Base-by-base conservation (phyloP, 805 yeast genomes). In the Candida michaelii region DNA sequence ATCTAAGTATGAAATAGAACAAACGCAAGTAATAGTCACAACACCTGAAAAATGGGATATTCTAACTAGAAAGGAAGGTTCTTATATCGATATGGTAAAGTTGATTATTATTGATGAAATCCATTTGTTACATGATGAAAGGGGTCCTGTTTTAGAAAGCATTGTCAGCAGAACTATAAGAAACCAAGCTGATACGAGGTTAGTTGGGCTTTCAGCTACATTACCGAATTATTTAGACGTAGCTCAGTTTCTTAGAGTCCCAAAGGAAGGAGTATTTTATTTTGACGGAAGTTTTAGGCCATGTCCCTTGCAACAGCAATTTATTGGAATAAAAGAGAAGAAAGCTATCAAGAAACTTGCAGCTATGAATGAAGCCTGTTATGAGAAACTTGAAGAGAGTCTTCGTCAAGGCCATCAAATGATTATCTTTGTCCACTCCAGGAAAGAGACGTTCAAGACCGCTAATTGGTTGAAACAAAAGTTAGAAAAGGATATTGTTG, bases 11-110 rank as follows among this genome's bases (percentile, higher is more conserved):
- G 95, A 91, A 59, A 82, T 91, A 23, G 62, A 75, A 1, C 82
- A 82, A 33, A 85, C 96, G 0, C 96, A 91, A 53, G 63, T 91
- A 4, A 66, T 91, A 37, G 95, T 91, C 1, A 87, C 97, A 0
- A 91, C 99, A 0, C 98, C 98, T 0, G 99, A 93, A 58, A 91
- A 90, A 57, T 91, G 98, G 98, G 98, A 93, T 65, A 87, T 93
- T 15, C 83, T 90, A 12, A 90, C 97, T 0, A 76, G 99, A 65
- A 91, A 91, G 55, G 69, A 79, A 2, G 77, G 84, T 17, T 41
- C 46, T 7, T 83, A 82, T 52, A 76, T 82, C 1, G 72, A 76
- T 27, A 65, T 80, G 1, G 93, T 89, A 1, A 74, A 78, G 30
- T 71, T 91, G 16, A 63, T 91, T 8, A 84, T 91, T 19, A 80